These are phyloP conservation scores for Clonostachys rosea DNA, from an alignment of 2,329 filamentous ascomycete genomes.

Conservation along the genomic window DNA sequence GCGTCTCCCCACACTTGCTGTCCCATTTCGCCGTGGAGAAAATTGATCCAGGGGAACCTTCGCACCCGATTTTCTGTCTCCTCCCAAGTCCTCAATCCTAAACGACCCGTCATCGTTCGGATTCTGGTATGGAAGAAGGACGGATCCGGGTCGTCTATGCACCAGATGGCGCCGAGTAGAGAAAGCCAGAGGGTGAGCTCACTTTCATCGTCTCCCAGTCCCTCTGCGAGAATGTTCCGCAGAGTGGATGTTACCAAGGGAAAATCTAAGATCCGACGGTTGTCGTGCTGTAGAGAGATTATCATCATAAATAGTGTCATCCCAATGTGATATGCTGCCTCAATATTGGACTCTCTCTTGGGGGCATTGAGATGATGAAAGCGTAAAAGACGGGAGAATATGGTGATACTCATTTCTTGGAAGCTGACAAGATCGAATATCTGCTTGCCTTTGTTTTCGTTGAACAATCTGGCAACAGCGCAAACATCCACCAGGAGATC, in stretches of 20 bases:
- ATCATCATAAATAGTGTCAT: background rate
- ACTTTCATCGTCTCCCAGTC: background rate
- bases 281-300: constrained; percentile 1
- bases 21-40: background rate
- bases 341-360: background rate
- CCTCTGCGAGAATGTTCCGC: background rate
- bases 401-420: background rate
- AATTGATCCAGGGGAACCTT: background rate
- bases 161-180: constrained; percentile 1
- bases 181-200: background rate
- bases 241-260: background rate
- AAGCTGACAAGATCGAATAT: background rate
- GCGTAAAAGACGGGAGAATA: background rate
- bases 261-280: background rate
- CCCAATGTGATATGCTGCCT: background rate
- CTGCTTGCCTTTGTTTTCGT: background rate
- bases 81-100: background rate
- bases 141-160: constrained; percentile 4
- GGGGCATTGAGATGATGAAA: background rate
- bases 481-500: background rate
- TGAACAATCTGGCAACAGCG: background rate
- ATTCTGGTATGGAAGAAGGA: background rate
- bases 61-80: background rate
- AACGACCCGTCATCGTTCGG: background rate
- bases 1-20: background rate